These are phyloP conservation scores for Sideroxylon spinosum DNA, from an alignment of 179 eudicot genomes.

Conservation along the genomic window DNA sequence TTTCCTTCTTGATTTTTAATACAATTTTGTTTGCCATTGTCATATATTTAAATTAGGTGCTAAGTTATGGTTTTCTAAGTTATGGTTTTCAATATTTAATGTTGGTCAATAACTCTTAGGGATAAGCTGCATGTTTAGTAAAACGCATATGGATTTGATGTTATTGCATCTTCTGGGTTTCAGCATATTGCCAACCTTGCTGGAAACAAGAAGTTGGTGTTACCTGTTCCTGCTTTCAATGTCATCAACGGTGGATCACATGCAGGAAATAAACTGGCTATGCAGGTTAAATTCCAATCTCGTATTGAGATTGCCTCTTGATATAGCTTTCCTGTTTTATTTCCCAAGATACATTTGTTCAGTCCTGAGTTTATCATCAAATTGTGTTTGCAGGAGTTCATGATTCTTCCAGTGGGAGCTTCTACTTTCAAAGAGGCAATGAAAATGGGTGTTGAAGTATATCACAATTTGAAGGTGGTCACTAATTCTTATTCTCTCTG, in stretches of 20 bases:
- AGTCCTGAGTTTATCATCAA: neutral
- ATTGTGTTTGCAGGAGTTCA: conserved; percentile 60
- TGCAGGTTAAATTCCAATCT: conserved; percentile 46
- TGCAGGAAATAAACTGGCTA: conserved; percentile 98
- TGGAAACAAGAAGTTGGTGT: conserved; percentile 85
- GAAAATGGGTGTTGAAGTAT: conserved; percentile 98
- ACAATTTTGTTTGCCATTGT: neutral
- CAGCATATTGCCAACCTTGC: conserved; percentile 93
- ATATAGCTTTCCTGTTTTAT: conserved; percentile 2
- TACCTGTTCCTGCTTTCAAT: conserved; percentile 97
- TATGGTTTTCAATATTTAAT: neutral
- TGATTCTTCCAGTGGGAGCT: conserved; percentile 97
- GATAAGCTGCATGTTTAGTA: neutral
- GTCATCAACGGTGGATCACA: conserved; percentile 99
- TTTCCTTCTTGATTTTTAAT: neutral
- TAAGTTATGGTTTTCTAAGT: neutral
- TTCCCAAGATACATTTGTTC: neutral
- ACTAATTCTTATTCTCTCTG: neutral
- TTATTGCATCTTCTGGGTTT: conserved; percentile 19
- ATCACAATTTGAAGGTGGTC: conserved; percentile 74
- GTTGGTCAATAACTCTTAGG: neutral
- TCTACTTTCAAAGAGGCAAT: conserved; percentile 83
- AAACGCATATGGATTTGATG: neutral
- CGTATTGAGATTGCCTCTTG: neutral
- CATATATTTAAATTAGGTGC: neutral